Conservation (phyloP, 306 rosid species). For the Fagus crenata region DNA sequence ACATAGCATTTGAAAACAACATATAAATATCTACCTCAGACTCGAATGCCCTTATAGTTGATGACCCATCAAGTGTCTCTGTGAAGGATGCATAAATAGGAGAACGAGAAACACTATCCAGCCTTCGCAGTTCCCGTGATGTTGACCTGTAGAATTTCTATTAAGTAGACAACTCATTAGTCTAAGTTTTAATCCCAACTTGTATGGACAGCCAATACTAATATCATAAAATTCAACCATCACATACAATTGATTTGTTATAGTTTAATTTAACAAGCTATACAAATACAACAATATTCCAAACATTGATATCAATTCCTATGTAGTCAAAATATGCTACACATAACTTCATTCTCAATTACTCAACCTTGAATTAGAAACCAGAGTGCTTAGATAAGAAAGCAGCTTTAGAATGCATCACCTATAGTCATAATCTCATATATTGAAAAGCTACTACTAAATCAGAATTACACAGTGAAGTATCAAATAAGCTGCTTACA, state of each 20-base stretch:
- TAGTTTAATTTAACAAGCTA: too few relatives aligned
- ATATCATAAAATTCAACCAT: background rate
- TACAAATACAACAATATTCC: too few relatives aligned
- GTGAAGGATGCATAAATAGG: slow-evolving; percentile 93
- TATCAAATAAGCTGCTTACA: background rate
- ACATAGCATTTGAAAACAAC: slow-evolving; percentile 7
- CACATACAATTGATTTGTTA: too few relatives aligned
- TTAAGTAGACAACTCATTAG: slow-evolving; percentile 14
- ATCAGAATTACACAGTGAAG: background rate
- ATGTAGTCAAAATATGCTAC: background rate
- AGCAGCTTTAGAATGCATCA: background rate
- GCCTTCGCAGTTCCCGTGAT: slow-evolving; percentile 86
- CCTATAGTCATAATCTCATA: background rate
- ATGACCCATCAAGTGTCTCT: slow-evolving; percentile 88
- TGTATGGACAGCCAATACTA: background rate
- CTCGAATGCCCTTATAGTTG: slow-evolving; percentile 85
- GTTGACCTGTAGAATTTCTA: slow-evolving; percentile 73
- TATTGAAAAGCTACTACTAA: background rate
- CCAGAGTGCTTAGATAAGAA: background rate
- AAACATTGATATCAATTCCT: background rate
- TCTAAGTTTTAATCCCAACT: background rate
- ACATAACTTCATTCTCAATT: background rate
- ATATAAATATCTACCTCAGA: slow-evolving; percentile 58
- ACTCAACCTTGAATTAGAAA: background rate
- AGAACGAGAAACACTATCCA: slow-evolving; percentile 95